Evolutionary conservation across 345 rosid species (phyloP).

Genomic region (Eutrema japonicum): DNA sequence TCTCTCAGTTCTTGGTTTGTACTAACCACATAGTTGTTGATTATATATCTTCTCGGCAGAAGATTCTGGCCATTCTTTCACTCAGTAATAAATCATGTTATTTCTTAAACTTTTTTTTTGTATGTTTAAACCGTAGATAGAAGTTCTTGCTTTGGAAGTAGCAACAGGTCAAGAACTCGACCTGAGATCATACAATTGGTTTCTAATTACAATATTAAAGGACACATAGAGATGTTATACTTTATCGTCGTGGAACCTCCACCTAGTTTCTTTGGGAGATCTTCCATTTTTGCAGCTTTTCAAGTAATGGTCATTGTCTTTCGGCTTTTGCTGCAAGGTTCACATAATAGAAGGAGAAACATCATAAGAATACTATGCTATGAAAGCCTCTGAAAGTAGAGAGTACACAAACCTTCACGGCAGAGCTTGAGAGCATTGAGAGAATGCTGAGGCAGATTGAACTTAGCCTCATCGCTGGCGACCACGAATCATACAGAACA

Average conservation of each 20-base stretch:
- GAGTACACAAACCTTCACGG: slow-evolving; percentile 65
- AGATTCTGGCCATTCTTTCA: slow-evolving; percentile 1
- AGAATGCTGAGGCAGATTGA: slow-evolving; percentile 97
- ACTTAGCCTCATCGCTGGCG: slow-evolving; percentile 96
- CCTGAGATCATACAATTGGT: slow-evolving; percentile 30
- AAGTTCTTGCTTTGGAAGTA: slow-evolving; percentile 33
- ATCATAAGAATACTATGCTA: slow-evolving; percentile 6
- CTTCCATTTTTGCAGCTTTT: slow-evolving; percentile 94
- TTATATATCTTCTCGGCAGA: slow-evolving; percentile 19
- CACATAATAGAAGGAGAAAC: background rate
- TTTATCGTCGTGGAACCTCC: slow-evolving; percentile 99
- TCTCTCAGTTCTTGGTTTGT: slow-evolving; percentile 35
- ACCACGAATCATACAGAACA: slow-evolving; percentile 97
- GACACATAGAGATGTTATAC: slow-evolving; percentile 48
- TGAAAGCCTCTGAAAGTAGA: background rate
- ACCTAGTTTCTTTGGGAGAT: slow-evolving; percentile 98
- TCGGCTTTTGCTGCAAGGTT: slow-evolving; percentile 85
- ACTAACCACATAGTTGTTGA: slow-evolving; percentile 14
- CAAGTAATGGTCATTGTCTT: slow-evolving; percentile 93
- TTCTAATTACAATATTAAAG: slow-evolving; percentile 20
- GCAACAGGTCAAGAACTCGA: slow-evolving; percentile 29
- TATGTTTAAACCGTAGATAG: slow-evolving; percentile 6
- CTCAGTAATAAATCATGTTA: slow-evolving; percentile 20
- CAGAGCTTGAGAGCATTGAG: slow-evolving; percentile 96
- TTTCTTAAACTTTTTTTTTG: background rate